These are phyloP conservation scores for Phaffomyces opuntiae DNA, from an alignment of 805 yeast species.

Conservation along the genomic window DNA sequence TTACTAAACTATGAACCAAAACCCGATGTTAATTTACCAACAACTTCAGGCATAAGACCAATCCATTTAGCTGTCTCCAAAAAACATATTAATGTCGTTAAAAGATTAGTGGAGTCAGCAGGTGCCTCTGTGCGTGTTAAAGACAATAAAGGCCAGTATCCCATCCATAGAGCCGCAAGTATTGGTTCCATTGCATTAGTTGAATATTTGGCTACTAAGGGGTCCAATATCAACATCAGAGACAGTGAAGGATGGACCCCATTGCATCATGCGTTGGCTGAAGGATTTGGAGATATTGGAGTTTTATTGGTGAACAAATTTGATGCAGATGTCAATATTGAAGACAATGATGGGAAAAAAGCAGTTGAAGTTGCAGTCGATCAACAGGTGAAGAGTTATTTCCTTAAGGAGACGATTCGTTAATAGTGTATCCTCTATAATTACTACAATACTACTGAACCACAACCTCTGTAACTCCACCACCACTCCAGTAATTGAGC, in stretches of 20 bases:
- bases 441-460: neutral
- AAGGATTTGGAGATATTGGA: conserved; percentile 79
- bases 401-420: conserved; percentile 1
- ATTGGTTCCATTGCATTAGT: conserved; percentile 59
- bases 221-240: conserved; percentile 58
- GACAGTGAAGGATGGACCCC: conserved; percentile 81
- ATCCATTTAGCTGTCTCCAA: conserved; percentile 75
- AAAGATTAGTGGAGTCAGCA: conserved; percentile 37
- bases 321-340: conserved; percentile 55
- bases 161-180: conserved; percentile 80
- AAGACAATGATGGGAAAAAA: conserved; percentile 45
- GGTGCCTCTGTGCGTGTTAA: conserved; percentile 58
- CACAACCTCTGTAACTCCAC: neutral
- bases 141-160: conserved; percentile 59
- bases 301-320: conserved; percentile 42
- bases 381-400: conserved; percentile 31
- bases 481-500: no score
- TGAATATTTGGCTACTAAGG: conserved; percentile 42
- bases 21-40: conserved; percentile 55
- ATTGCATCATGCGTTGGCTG: conserved; percentile 84
- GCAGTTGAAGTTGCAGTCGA: conserved; percentile 51
- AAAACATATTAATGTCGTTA: conserved; percentile 47
- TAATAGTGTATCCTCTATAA: neutral
- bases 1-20: conserved; percentile 44
- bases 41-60: conserved; percentile 66